Base-by-base conservation (phyloP, 768 basidiomycete species). In the Termitomyces sp. region DNA sequence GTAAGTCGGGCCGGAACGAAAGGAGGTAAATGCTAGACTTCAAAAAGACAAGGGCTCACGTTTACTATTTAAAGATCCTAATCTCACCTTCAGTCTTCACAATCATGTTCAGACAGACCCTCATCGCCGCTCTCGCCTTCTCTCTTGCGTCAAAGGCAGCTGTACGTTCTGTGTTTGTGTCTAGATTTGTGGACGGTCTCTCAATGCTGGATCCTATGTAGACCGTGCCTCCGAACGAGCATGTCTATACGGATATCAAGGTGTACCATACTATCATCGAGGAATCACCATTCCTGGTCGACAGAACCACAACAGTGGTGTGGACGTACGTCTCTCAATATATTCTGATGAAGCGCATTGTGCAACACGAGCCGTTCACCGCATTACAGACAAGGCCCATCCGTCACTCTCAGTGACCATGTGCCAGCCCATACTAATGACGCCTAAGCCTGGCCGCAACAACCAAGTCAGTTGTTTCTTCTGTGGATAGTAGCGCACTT, bases 261-360 rank as follows among this genome's bases (percentile, higher is more conserved):
- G 53, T 54, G 38, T 55, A 55, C 40, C 54, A 55, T 18, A 55
- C 54, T 55, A n/a, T 55, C 7, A 55, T 55, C 1, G 12, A n/a
- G 2, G 54, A 55, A 8, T 44, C 40, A 7, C 54, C 54, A 5
- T 55, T 15, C 28, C 7, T 55, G 28, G 54, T 55, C 12, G 54
- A 55, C 7, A 42, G 28, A 28, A 55, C 40, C 3, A 55, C 54
- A 9, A 55, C 54, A 20, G 40, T 55, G 40, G 54, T 55, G 9
- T 55, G 54, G 54, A 55, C 54, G 54, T 55, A 55, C 28, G 40
- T 44, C 32, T 32, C 16, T 18, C 24, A n/a, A 18, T 13, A 11
- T 24, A 24, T 40, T 40, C 9, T 12, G 3, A 28, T 39, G 15
- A 28, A 13, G 6, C 12, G 6, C 7, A 42, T 18, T 32, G 15